Evolutionary conservation across 768 basidiomycete genomes (phyloP), one percentile per base, ranked within the genome.

Genomic region (Lactarius quietus): DNA sequence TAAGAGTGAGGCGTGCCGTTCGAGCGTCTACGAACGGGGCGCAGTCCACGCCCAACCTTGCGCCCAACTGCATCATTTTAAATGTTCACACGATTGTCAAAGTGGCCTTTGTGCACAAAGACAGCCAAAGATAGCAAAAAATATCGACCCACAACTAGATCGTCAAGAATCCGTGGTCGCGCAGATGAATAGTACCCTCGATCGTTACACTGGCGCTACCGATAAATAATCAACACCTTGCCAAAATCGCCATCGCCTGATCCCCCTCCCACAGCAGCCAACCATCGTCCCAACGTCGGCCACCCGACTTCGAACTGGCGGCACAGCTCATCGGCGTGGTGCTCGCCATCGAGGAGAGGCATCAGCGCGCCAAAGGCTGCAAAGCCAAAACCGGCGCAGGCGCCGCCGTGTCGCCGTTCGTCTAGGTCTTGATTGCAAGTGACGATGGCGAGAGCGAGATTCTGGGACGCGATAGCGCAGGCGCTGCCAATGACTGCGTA

Each of bases 321-420:
- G 54, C 90, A 88, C 52, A 98, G 77, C 76, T 98, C 95, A 72
- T 98, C 96, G 1, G 92, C 89, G 74, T 95, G 90, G 74, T 94
- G 95, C 62, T 88, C 90, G 10, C 96, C 97, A 71, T 98, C 89
- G 15, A 98, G 79, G 64, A 92, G 74, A 3, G 79, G 67, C 31
- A 81, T 70, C 29, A 95, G 70, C 15, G 85, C 84, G 76, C 70
- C 20, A 68, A 33, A 5, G 73, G 74, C 3, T 72, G 52, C 12
- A 73, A 64, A 28, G 64, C 54, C 52, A 67, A 33, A 3, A 33
- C 33, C 3, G 33, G 33, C 33, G 8, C 33, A n/a, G 57, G 51
- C 39, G 62, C 57, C 53, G 43, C 56, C 55, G 29, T 65, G 73
- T 17, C 43, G 3, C 36, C 51, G 14, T 58, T 65, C 69, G 72